phyloP scores from a whole-genome alignment of 257 asterid genomes.

The Agastache rugosa region DNA sequence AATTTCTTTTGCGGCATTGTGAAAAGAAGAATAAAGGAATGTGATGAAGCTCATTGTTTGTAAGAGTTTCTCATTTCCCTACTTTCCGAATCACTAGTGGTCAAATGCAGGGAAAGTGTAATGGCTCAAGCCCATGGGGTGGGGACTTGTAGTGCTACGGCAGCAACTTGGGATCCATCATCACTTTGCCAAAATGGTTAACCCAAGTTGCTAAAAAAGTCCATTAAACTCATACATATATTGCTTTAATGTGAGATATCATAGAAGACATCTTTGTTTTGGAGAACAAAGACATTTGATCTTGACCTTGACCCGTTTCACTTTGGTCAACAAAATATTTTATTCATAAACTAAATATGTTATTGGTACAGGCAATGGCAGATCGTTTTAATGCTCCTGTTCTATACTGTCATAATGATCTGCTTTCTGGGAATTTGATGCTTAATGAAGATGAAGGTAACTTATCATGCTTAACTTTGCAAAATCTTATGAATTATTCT shows the following conservation, averaged over 20 bases:
- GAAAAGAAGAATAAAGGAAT: not conserved
- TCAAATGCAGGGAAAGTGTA: not conserved
- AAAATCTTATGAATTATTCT: not conserved
- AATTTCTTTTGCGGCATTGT: conserved; percentile 2
- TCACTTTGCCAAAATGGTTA: no score
- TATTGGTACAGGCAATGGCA: conserved; percentile 74
- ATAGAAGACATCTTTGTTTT: not conserved
- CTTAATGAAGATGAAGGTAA: conserved; percentile 85
- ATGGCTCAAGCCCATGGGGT: no score
- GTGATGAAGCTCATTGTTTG: conserved; percentile 25
- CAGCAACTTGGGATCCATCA: no score
- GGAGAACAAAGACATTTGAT: conserved; percentile 26
- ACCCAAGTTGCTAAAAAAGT: no score
- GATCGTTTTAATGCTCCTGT: conserved; percentile 74
- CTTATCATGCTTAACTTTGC: conserved; percentile 26
- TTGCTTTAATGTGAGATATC: no score
- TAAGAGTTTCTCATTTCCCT: not conserved
- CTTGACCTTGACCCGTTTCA: conserved; percentile 8
- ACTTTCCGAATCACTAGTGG: conserved; percentile 22
- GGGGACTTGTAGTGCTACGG: no score
- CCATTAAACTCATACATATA: no score
- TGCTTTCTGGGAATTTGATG: conserved; percentile 96
- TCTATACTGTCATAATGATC: conserved; percentile 83
- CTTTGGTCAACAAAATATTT: conserved; percentile 8
- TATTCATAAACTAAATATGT: conserved; percentile 24